Percentiles rank a stretch among this genome's conserved stretches.
Conservation (phyloP, 1,139 yeast genomes). For the Kodamaea fungicola region DNA sequence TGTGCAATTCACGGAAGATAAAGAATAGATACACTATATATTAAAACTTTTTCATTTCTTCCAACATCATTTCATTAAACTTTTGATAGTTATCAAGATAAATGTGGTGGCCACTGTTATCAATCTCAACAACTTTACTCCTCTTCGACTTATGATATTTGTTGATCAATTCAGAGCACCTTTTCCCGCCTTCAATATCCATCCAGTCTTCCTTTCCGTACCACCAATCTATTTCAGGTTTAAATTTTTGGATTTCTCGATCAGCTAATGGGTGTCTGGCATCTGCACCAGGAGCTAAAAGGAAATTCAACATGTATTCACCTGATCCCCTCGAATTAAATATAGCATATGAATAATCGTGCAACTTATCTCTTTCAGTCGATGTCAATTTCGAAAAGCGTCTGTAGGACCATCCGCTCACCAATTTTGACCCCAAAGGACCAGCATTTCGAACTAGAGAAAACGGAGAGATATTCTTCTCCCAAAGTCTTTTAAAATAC, state of each 20-base stretch:
- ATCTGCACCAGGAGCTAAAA: conserved; percentile 72
- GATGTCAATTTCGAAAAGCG: conserved; percentile 51
- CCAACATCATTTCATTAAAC: conserved; percentile 48
- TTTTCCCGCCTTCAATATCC: conserved; percentile 57
- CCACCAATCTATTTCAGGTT: conserved; percentile 60
- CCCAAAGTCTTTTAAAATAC: conserved; percentile 69
- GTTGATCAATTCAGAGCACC: conserved; percentile 36
- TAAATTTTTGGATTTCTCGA: conserved; percentile 42
- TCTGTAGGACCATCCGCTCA: conserved; percentile 75
- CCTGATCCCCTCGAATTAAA: conserved; percentile 74
- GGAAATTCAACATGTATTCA: conserved; percentile 67
- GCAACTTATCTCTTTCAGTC: conserved; percentile 46
- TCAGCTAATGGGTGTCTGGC: conserved; percentile 62
- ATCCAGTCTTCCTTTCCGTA: conserved; percentile 81
- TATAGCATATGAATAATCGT: conserved; percentile 65
- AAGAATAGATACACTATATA: not conserved
- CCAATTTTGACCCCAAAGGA: conserved; percentile 64
- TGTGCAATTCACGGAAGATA: conserved; percentile 15
- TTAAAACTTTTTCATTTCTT: conserved; percentile 35
- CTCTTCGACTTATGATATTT: conserved; percentile 16
- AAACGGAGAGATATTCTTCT: conserved; percentile 68
- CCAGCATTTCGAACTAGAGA: conserved; percentile 61
- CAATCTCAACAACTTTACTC: conserved; percentile 45
- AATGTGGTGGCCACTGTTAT: conserved; percentile 67
- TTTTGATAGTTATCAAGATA: conserved; percentile 56